Evolutionary conservation across 2,329 filamentous ascomycete genomes (phyloP).

Genomic region (Aspergillus uvarum): DNA sequence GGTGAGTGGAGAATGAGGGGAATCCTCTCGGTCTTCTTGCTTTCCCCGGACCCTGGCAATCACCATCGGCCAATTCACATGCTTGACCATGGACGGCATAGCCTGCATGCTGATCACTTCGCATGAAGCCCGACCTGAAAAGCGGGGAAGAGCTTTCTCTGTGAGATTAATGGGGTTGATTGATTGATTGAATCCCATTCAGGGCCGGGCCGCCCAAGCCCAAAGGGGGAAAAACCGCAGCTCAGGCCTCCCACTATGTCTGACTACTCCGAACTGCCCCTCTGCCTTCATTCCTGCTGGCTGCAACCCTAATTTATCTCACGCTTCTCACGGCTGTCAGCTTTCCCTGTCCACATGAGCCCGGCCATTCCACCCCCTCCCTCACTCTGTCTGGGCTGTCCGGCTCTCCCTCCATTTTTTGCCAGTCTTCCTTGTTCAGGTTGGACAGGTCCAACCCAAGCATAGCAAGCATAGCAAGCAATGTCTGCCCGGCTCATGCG

Average conservation of each 20-base stretch:
- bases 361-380: neutral
- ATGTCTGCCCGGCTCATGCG: slow-evolving; percentile 1
- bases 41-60: too few species aligned
- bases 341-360: neutral
- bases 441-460: neutral
- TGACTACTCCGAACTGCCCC: too few species aligned
- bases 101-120: neutral
- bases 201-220: neutral
- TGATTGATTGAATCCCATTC: too few species aligned
- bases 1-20: neutral
- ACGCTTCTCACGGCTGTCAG: too few species aligned
- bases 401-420: neutral
- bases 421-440: neutral
- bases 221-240: neutral
- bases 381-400: neutral
- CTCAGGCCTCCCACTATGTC: neutral
- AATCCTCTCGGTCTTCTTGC: neutral
- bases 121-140: neutral
- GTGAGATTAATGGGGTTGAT: neutral
- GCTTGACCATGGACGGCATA: neutral
- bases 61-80: neutral
- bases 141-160: neutral
- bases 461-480: neutral
- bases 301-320: slow-evolving; percentile 8
- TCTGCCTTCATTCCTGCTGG: neutral